Percentiles rank a stretch among this genome's conserved stretches.
These are phyloP conservation scores for Polytrichum commune DNA, from an alignment of 225 moss, liverwort and hornwort species.

Conservation along the genomic window DNA sequence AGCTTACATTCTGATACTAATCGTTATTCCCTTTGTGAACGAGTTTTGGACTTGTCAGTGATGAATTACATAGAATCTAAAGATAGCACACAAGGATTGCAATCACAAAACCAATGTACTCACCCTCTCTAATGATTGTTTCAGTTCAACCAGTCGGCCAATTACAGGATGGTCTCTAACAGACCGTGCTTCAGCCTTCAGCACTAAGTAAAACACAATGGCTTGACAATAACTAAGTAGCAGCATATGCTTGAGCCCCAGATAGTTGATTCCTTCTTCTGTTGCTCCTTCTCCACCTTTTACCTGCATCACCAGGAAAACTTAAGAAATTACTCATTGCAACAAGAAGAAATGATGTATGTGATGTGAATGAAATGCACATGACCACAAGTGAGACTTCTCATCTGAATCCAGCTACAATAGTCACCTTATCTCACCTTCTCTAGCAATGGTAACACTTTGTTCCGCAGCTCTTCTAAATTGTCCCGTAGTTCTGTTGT, in stretches of 20 bases:
- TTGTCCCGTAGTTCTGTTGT: slow-evolving; percentile 72
- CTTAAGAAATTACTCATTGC: too few relatives aligned
- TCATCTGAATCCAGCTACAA: too few relatives aligned
- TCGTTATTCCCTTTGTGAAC: too few relatives aligned
- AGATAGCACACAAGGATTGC: too few relatives aligned
- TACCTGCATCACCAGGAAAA: slow-evolving; percentile 44
- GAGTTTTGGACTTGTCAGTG: too few relatives aligned
- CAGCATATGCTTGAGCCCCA: slow-evolving; percentile 87
- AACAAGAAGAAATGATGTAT: background rate
- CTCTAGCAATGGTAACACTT: slow-evolving; percentile 74
- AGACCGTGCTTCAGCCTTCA: slow-evolving; percentile 88
- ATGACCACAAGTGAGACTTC: too few relatives aligned
- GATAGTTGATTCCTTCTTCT: slow-evolving; percentile 74
- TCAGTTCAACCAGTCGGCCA: slow-evolving; percentile 84
- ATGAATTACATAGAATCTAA: too few relatives aligned
- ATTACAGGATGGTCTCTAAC: slow-evolving; percentile 92
- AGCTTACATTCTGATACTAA: too few relatives aligned
- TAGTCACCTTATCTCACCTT: slow-evolving; percentile 42
- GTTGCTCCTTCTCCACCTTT: slow-evolving; percentile 68
- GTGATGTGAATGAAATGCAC: background rate
- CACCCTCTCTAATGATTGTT: slow-evolving; percentile 78
- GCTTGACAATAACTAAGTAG: slow-evolving; percentile 91
- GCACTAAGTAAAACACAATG: slow-evolving; percentile 80
- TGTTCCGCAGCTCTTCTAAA: slow-evolving; percentile 65
- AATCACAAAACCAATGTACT: slow-evolving; percentile 5